Percentiles rank a stretch among this genome's conserved stretches.
These are phyloP conservation scores for Amanita fuliginea DNA, from an alignment of 768 basidiomycete genomes.

Conservation along the genomic window DNA sequence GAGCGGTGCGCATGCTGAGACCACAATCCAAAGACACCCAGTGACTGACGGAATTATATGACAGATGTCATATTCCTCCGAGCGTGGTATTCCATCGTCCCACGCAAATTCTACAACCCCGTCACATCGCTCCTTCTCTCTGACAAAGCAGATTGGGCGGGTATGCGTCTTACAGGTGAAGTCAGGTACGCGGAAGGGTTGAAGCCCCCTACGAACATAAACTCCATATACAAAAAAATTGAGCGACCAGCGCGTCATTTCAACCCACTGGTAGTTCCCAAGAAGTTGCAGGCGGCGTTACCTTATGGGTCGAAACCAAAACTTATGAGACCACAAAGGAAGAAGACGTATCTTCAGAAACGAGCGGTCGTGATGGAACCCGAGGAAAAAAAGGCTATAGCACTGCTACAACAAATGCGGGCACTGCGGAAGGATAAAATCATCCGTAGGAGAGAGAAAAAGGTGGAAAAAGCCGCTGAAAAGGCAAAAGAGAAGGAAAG, in stretches of 20 bases:
- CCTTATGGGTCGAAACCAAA: conserved; percentile 93
- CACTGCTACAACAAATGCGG: conserved; percentile 87
- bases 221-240: conserved; percentile 83
- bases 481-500: conserved; percentile 66
- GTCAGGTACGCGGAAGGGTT: conserved; percentile 79
- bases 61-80: conserved; percentile 90
- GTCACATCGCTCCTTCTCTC: conserved; percentile 84
- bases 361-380: conserved; percentile 93
- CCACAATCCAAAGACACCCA: not conserved
- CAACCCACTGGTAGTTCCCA: conserved; percentile 81
- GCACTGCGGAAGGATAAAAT: conserved; percentile 88
- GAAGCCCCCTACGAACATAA: conserved; percentile 69
- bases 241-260: conserved; percentile 76
- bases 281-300: conserved; percentile 80
- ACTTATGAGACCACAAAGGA: conserved; percentile 60
- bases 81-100: conserved; percentile 94
- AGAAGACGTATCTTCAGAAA: conserved; percentile 84
- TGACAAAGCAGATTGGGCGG: conserved; percentile 76
- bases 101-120: conserved; percentile 93
- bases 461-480: conserved; percentile 62
- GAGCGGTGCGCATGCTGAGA: conserved; percentile 57
- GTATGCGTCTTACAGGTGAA: conserved; percentile 94
- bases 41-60: not conserved
- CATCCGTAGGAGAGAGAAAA: conserved; percentile 68
- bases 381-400: conserved; percentile 88